These are phyloP conservation scores for Nitzschia putrida DNA, from an alignment of 108 stramenopile genomes.

Conservation along the genomic window DNA sequence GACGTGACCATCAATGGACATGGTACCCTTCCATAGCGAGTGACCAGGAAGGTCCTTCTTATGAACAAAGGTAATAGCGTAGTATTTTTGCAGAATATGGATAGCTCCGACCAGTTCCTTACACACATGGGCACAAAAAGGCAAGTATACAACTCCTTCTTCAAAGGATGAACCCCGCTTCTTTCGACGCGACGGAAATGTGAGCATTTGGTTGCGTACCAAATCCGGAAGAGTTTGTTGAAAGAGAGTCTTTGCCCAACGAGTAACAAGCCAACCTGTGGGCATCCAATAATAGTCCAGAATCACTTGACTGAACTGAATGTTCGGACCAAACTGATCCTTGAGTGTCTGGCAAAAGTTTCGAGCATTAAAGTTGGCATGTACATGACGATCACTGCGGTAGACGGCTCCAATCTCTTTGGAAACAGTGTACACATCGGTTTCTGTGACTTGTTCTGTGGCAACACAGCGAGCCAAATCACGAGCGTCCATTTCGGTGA, in stretches of 20 bases:
- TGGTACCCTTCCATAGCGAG: slow-evolving; percentile 75
- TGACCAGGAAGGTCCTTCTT: slow-evolving; percentile 62
- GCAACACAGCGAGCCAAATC: slow-evolving; percentile 72
- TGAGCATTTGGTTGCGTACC: slow-evolving; percentile 52
- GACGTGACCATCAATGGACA: slow-evolving; percentile 54
- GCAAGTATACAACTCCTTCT: slow-evolving; percentile 67
- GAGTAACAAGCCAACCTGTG: slow-evolving; percentile 44
- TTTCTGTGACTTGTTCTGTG: slow-evolving; percentile 58
- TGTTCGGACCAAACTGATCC: slow-evolving; percentile 47
- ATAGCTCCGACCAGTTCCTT: slow-evolving; percentile 56
- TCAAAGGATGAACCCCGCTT: slow-evolving; percentile 25
- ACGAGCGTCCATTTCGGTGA: slow-evolving; percentile 79
- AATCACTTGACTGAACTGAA: slow-evolving; percentile 67
- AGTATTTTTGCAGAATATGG: slow-evolving; percentile 50
- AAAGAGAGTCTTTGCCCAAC: slow-evolving; percentile 72
- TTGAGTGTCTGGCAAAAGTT: slow-evolving; percentile 43
- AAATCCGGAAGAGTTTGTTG: slow-evolving; percentile 60
- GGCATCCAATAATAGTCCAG: slow-evolving; percentile 87
- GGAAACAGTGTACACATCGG: slow-evolving; percentile 71
- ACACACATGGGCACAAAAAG: slow-evolving; percentile 77
- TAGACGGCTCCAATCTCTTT: slow-evolving; percentile 63
- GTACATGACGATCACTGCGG: slow-evolving; percentile 55
- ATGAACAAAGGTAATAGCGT: slow-evolving; percentile 66
- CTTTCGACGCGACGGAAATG: slow-evolving; percentile 32
- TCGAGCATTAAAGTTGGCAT: slow-evolving; percentile 59